phyloP scores from a whole-genome alignment of 148 eudicot genomes.

The Chenopodium quinoa region DNA sequence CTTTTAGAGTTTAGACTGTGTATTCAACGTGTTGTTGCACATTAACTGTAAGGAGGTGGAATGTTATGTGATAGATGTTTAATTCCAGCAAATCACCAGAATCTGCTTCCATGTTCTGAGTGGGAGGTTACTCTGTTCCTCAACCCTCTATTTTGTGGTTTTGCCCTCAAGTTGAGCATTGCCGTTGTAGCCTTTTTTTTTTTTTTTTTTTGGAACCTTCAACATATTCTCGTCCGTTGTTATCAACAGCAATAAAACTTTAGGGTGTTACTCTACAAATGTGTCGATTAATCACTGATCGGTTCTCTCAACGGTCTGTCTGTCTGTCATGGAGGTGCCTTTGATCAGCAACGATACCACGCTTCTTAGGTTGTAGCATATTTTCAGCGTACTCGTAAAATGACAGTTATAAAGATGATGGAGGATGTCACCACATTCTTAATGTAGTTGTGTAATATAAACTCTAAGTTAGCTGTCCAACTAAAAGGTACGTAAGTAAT shows the following conservation, averaged over 20 bases:
- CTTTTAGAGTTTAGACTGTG: neutral
- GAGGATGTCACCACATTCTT: neutral
- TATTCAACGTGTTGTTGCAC: constrained; percentile 5
- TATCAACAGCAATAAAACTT: neutral
- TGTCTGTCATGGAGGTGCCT: neutral
- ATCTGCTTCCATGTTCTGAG: constrained; percentile 9
- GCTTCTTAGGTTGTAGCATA: neutral
- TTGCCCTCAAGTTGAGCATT: neutral
- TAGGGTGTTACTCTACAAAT: neutral
- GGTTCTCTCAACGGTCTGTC: neutral
- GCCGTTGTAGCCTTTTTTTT: neutral
- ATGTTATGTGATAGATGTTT: constrained; percentile 2
- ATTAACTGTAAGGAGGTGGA: neutral
- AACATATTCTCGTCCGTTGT: too few species aligned
- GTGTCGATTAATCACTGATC: neutral
- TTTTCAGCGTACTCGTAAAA: neutral
- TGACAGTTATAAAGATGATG: neutral
- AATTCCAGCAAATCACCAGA: neutral
- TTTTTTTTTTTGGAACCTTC: neutral
- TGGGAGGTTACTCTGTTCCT: neutral
- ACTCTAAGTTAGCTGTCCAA: neutral
- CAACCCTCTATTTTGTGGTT: constrained; percentile 5
- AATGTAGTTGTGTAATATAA: neutral
- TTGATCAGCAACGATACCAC: neutral
- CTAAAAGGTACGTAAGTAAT: neutral